Evolutionary conservation across 441 rosid genomes (phyloP), one percentile per base, ranked within the genome.

Genomic region (Lepidium campestre): DNA sequence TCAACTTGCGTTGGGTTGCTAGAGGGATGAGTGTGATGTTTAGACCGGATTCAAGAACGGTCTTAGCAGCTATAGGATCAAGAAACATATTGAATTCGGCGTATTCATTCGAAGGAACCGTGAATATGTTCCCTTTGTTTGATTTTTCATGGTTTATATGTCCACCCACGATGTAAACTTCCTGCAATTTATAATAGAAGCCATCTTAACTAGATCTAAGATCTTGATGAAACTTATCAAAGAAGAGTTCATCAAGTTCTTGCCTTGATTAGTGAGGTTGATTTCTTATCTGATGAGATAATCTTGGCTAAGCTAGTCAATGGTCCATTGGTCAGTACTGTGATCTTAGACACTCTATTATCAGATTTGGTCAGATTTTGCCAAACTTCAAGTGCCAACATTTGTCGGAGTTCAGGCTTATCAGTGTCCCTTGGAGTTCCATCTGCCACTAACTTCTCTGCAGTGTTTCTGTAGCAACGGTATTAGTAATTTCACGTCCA

Each of bases 81-180:
- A 93, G 88, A 79, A 82, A 88, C 85, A 89, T 80, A 57, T 89
- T 89, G 83, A 89, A 81, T 70, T 93, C 97, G 34, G 93, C 76
- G 52, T 86, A 73, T 48, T 71, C 61, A 41, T 87, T 89, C 6
- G 81, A 70, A 72, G 82, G 82, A 45, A 78, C 34, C 0, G 77
- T 75, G 49, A 88, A 80, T 29, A 87, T 67, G 76, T 90, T 88
- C 50, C 96, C 96, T 39, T 74, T 63, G 60, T 85, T 88, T 67
- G 39, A 53, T 7, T 53, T 45, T 20, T 71, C 37, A 6, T 12
- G 52, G 50, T 57, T 79, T 35, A 91, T 77, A 70, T 91, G 95
- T 68, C 99, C 98, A 35, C 98, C 99, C 23, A 89, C 32, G 32
- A 29, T 29, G 34, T 29, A 29, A 29, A 29, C 34, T 29, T 29